phyloP scores from a whole-genome alignment of 257 asterid genomes.

The Fraxinus pennsylvanica region DNA sequence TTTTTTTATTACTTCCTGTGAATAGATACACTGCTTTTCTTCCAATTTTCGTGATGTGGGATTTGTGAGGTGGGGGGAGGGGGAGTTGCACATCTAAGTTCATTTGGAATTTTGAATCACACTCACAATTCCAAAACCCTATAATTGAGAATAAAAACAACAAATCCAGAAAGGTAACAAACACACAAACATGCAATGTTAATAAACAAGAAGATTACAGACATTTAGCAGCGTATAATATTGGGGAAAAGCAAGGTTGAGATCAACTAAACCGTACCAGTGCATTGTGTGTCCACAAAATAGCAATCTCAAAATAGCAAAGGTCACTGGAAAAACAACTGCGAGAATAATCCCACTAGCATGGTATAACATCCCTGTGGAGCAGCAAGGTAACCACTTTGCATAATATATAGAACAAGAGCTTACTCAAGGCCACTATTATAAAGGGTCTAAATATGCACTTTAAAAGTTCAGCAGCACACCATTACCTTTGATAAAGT shows the following conservation, averaged over 20 bases:
- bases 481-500: slow-evolving; percentile 71
- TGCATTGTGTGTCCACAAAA: slow-evolving; percentile 77
- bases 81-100: neutral
- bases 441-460: slow-evolving; percentile 14
- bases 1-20: neutral
- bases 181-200: no score
- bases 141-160: neutral
- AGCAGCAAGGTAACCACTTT: slow-evolving; percentile 25
- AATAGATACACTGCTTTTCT: neutral
- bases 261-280: slow-evolving; percentile 54
- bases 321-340: slow-evolving; percentile 61
- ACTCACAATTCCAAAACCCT: neutral
- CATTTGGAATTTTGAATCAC: neutral
- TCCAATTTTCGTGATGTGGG: neutral
- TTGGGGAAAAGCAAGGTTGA: slow-evolving; percentile 23
- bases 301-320: slow-evolving; percentile 68
- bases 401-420: slow-evolving; percentile 16
- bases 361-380: slow-evolving; percentile 74
- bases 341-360: slow-evolving; percentile 68
- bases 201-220: slow-evolving; percentile 2
- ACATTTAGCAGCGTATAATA: slow-evolving; percentile 15
- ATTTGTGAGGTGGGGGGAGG: neutral
- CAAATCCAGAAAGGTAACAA: neutral
- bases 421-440: slow-evolving; percentile 10
- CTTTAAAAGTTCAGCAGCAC: slow-evolving; percentile 25